phyloP scores from a whole-genome alignment of 176 grass and related monocot species.

The Oryza coarctata region DNA sequence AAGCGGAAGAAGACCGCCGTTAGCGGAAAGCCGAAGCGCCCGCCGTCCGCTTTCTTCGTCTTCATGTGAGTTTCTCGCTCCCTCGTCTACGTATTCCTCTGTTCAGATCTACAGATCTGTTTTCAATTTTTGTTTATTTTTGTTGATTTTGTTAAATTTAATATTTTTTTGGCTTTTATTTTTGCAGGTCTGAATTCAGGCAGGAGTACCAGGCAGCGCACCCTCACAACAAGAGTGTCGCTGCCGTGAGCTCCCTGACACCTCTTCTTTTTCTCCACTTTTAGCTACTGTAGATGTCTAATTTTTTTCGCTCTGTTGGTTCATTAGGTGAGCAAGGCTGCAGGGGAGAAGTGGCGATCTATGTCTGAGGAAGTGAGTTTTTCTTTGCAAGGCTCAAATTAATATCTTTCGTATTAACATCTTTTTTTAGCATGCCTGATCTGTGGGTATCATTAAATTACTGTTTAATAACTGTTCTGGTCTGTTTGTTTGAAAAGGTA shows the following conservation, averaged over 20 bases:
- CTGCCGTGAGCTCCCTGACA: conserved; percentile 44
- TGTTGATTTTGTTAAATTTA: neutral
- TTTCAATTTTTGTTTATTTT: neutral
- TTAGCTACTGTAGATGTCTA: neutral
- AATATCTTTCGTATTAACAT: neutral
- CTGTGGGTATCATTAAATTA: neutral
- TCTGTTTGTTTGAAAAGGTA: neutral
- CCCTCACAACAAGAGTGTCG: conserved; percentile 69
- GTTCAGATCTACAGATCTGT: conserved; percentile 50
- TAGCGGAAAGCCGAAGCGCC: conserved; percentile 85
- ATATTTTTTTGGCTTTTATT: neutral
- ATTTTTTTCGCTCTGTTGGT: conserved; percentile 13
- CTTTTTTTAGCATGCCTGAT: neutral
- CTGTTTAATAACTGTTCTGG: neutral
- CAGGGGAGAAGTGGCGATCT: conserved; percentile 66
- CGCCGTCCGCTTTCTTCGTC: conserved; percentile 84
- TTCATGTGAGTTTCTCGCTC: conserved; percentile 61
- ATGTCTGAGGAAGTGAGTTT: conserved; percentile 69
- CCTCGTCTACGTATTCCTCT: neutral
- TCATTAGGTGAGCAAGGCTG: conserved; percentile 83
- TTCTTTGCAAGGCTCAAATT: conserved; percentile 8
- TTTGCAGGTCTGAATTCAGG: conserved; percentile 79
- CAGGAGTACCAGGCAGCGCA: conserved; percentile 70
- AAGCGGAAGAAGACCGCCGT: conserved; percentile 57
- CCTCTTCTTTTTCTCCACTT: neutral